Evolutionary conservation across 1,139 yeast species (phyloP), one percentile per base, ranked within the genome.

Genomic region (Diutina scorzettiae): DNA sequence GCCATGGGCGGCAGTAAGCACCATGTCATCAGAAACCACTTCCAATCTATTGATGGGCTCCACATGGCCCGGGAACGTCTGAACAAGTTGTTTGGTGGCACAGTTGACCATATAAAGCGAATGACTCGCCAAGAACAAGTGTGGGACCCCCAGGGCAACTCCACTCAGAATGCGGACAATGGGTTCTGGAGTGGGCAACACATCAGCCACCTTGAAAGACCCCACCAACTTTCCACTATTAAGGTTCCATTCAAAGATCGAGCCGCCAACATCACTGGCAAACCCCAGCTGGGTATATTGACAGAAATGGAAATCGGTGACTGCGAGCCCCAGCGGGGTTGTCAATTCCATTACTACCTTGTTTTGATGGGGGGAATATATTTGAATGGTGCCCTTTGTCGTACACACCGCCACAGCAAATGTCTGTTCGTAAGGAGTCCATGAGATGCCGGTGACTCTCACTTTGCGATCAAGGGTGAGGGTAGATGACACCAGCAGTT

Each of bases 21-120:
- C 72, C 36, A 64, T 59, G 42, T 62, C 54, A 41, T 64, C 58
- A 5, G 41, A 41, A 2, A 57, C 50, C 14, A 72, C 55, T 5
- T 71, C 59, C 27, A 66, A 44, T 11, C 76, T 56, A 48, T 64
- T 69, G 33, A 83, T 69, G 3, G 84, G 78, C 29, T 83, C 73
- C 28, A 83, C 73, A 55, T 84, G 93, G 17, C 86, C 91, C 0
- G 93, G 87, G 54, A 73, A 77, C 1, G 78, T 69, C 49, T 62
- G 63, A 32, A 64, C 54, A 3, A 72, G 58, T 43, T 59, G 54
- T 41, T 60, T 64, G 18, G 56, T 48, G 3, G 61, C 49, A 16
- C 66, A 52, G 51, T 76, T 73, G 25, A 78, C 62, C 46, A 80
- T 56, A 44, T 71, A 69, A 25, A 80, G 66, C 31, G 80, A 71